A percentile compares a stretch with the other conserved stretches of the same genome.
These are phyloP conservation scores for Claviceps digitariae DNA, from an alignment of 2,329 filamentous ascomycete genomes.

Conservation along the genomic window DNA sequence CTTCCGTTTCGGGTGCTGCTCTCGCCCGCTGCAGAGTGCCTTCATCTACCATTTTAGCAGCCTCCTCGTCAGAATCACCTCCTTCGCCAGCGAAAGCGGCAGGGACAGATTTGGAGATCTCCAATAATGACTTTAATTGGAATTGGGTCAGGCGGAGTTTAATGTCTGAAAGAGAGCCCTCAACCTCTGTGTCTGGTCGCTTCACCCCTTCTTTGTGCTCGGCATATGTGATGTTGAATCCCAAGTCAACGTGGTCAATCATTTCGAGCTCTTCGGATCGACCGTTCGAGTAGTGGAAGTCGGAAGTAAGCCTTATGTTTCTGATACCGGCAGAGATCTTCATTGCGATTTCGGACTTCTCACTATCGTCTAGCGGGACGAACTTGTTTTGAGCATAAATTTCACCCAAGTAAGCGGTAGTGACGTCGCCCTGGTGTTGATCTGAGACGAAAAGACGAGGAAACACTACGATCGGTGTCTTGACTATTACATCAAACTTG, in stretches of 20 bases:
- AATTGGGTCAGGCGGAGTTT: constrained; percentile 82
- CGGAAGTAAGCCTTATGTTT: constrained; percentile 81
- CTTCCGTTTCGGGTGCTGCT: constrained; percentile 21
- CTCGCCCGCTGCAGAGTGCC: constrained; percentile 34
- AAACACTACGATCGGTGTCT: constrained; percentile 93
- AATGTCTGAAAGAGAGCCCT: constrained; percentile 84
- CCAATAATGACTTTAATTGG: constrained; percentile 79
- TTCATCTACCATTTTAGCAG: constrained; percentile 58
- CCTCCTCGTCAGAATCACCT: constrained; percentile 61
- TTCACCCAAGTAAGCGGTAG: constrained; percentile 91
- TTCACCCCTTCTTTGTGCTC: constrained; percentile 68
- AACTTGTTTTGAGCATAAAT: constrained; percentile 97
- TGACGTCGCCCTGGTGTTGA: constrained; percentile 58
- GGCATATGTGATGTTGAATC: constrained; percentile 82
- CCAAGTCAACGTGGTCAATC: constrained; percentile 92
- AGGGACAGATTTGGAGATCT: constrained; percentile 77
- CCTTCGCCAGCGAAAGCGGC: constrained; percentile 60
- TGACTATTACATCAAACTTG: constrained; percentile 86
- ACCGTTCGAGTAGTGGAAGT: constrained; percentile 65
- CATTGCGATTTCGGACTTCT: constrained; percentile 65
- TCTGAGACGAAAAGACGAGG: constrained; percentile 63
- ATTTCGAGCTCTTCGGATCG: constrained; percentile 79
- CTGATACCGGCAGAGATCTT: constrained; percentile 83
- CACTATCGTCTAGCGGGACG: constrained; percentile 64
- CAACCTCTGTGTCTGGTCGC: constrained; percentile 80